Percentiles rank a stretch among this genome's conserved stretches.
phyloP scores from a whole-genome alignment of 305 asterid species.

The Euphrasia arctica region DNA sequence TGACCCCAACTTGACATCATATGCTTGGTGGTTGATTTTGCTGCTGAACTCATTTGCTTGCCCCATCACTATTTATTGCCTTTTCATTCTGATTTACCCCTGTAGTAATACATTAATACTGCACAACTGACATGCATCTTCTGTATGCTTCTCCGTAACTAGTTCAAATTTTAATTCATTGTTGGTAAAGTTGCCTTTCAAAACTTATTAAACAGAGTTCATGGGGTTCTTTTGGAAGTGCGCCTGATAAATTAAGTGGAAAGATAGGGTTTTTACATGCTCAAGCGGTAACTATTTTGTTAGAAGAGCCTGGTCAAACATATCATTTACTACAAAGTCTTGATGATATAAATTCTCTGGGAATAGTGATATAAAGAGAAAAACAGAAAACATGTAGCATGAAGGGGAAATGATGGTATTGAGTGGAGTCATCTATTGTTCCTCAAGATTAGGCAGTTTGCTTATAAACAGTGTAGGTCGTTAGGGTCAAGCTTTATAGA shows the following conservation, averaged over 20 bases:
- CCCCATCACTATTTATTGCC: slow-evolving; percentile 9
- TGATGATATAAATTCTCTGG: neutral
- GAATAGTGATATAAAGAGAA: neutral
- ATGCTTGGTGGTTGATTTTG: slow-evolving; percentile 15
- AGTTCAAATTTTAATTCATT: neutral
- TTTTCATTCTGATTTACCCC: slow-evolving; percentile 15
- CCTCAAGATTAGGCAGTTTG: neutral
- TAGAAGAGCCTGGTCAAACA: neutral
- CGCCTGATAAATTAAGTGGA: neutral
- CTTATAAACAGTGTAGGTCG: neutral
- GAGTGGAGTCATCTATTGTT: slow-evolving; percentile 3
- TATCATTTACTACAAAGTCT: neutral
- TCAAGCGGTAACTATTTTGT: neutral
- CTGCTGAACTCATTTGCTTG: slow-evolving; percentile 16
- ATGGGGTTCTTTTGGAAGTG: slow-evolving; percentile 13
- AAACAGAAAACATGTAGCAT: neutral
- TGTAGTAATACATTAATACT: neutral
- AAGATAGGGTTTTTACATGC: neutral
- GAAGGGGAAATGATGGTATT: slow-evolving; percentile 15
- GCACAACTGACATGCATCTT: neutral
- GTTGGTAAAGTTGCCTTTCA: neutral
- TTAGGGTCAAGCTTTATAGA: slow-evolving; percentile 1
- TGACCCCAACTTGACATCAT: slow-evolving; percentile 15
- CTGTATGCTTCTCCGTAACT: neutral
- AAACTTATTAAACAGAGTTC: neutral